phyloP scores from a whole-genome alignment of 805 yeast genomes.

The Candida anglica region DNA sequence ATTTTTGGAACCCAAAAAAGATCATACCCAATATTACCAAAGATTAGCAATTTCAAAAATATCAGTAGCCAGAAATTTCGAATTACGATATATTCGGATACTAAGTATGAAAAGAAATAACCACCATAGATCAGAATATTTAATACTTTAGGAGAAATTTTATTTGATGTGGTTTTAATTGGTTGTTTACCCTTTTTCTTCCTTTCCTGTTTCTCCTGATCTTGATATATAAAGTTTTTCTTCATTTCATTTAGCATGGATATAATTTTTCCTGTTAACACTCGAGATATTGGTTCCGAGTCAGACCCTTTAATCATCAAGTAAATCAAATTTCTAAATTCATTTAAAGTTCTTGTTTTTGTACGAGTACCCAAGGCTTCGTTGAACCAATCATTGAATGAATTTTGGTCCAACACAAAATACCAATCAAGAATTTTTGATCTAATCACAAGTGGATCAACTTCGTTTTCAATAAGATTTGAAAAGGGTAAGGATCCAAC shows the following conservation, averaged over 20 bases:
- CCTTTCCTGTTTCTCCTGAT: neutral
- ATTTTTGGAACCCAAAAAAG: no score
- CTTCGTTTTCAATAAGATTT: slow-evolving; percentile 10
- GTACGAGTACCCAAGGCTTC: neutral
- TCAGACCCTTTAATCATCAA: slow-evolving; percentile 26
- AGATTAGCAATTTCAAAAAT: no score
- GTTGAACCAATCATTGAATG: slow-evolving; percentile 25
- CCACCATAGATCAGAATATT: no score
- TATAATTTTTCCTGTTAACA: slow-evolving; percentile 14
- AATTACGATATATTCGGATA: no score
- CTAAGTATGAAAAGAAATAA: no score
- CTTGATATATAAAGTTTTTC: slow-evolving; percentile 4
- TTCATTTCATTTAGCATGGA: slow-evolving; percentile 18
- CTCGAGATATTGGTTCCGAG: slow-evolving; percentile 4
- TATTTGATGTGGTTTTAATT: no score
- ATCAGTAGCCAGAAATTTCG: no score
- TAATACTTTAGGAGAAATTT: no score
- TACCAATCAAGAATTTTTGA: slow-evolving; percentile 29
- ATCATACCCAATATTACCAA: no score
- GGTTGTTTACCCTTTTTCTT: neutral
- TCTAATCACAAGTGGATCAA: slow-evolving; percentile 27
- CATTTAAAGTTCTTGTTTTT: slow-evolving; percentile 5
- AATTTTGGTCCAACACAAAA: slow-evolving; percentile 10
- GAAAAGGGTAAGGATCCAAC: slow-evolving; percentile 65
- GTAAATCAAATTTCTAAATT: slow-evolving; percentile 19